These are phyloP conservation scores for Aspergillus incahuasiensis DNA, from an alignment of 495 filamentous ascomycete genomes.

Conservation along the genomic window DNA sequence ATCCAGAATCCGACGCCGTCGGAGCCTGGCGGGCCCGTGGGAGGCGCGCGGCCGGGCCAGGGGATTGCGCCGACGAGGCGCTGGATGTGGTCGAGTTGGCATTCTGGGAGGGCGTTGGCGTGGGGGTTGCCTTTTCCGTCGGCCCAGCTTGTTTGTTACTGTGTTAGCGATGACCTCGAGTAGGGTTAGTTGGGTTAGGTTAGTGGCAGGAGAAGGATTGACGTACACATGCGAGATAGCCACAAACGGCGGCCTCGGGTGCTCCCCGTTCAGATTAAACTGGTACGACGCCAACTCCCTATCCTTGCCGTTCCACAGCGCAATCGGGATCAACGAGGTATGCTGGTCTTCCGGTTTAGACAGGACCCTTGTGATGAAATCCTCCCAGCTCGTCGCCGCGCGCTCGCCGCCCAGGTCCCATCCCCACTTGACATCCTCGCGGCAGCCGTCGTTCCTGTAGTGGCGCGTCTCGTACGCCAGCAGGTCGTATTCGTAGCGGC, in stretches of 20 bases:
- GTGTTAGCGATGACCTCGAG: no score
- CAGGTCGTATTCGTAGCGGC: conserved; percentile 2
- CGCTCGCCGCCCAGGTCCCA: conserved; percentile 2
- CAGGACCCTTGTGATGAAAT: neutral
- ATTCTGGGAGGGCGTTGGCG: conserved; percentile 3
- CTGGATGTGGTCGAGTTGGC: conserved; percentile 9
- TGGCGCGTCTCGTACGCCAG: neutral
- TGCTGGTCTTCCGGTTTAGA: no score
- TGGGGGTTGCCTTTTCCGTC: conserved; percentile 9
- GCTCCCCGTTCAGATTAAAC: neutral
- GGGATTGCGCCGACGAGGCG: conserved; percentile 1
- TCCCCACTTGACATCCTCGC: neutral
- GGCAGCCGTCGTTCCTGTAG: neutral
- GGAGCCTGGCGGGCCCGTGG: neutral
- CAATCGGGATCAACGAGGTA: neutral
- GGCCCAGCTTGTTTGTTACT: neutral
- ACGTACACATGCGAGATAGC: conserved; percentile 11
- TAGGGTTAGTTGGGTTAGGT: no score
- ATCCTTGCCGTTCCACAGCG: conserved; percentile 1
- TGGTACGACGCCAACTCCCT: neutral
- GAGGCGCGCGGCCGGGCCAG: conserved; percentile 5
- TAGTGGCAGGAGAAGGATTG: no score
- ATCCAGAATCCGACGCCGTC: conserved; percentile 12
- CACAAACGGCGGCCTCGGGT: conserved; percentile 4
- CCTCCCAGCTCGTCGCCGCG: neutral